A percentile compares a stretch with the other conserved stretches of the same genome.
Conservation (phyloP, 2,329 filamentous ascomycete genomes). For the Verticillium albo-atrum region DNA sequence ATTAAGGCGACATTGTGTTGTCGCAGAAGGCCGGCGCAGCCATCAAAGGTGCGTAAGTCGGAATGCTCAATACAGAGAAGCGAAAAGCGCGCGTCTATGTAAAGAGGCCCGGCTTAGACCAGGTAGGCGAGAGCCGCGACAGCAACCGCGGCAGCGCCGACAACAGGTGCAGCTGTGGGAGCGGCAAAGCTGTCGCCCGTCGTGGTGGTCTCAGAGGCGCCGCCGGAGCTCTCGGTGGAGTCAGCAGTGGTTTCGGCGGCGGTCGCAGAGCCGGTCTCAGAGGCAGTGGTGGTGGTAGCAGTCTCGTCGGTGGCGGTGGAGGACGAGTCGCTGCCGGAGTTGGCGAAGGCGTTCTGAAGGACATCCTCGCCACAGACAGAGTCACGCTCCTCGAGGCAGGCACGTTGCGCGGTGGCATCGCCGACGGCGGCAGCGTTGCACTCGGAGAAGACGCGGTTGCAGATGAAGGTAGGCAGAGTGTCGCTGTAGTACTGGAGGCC, state of each 20-base stretch:
- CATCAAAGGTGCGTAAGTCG: conserved; percentile 5
- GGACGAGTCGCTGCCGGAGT: conserved; percentile 1
- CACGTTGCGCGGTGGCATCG: conserved; percentile 36
- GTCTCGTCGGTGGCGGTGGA: background rate
- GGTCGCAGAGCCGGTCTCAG: conserved; percentile 1
- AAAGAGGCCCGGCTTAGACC: conserved; percentile 27
- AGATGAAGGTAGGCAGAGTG: conserved; percentile 50
- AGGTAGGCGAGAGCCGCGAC: conserved; percentile 49
- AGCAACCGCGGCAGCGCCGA: conserved; percentile 39
- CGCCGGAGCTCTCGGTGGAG: conserved; percentile 17
- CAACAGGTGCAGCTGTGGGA: conserved; percentile 39
- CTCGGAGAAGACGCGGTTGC: conserved; percentile 40
- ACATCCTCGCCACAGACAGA: conserved; percentile 29
- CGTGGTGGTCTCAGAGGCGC: background rate
- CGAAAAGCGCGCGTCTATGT: conserved; percentile 4
- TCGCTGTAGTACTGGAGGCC: conserved; percentile 49
- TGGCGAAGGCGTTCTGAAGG: conserved; percentile 7
- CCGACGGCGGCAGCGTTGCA: conserved; percentile 41
- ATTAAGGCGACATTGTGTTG: background rate
- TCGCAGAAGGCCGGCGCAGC: background rate
- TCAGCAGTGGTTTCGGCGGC: conserved; percentile 11
- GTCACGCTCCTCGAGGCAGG: conserved; percentile 43
- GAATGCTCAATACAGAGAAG: conserved; percentile 14
- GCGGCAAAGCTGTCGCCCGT: conserved; percentile 26
- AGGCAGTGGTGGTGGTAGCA: background rate